These are phyloP conservation scores for Kuraishia capsulata DNA, from an alignment of 805 yeast genomes.

Conservation along the genomic window DNA sequence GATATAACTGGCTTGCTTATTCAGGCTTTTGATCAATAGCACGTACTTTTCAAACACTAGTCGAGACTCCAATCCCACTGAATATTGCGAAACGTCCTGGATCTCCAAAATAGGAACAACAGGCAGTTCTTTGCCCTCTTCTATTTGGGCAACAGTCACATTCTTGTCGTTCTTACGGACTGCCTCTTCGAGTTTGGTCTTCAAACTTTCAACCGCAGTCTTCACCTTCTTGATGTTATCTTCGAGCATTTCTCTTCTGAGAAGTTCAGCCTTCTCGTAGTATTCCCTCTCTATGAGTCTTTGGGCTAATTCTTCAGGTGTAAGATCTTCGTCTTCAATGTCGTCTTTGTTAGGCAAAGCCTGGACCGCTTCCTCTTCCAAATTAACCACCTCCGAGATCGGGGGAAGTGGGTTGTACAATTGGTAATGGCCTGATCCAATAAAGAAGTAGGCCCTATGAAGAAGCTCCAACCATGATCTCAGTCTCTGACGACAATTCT, in stretches of 20 bases:
- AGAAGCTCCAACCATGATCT: slow-evolving; percentile 49
- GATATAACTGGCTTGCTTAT: slow-evolving; percentile 40
- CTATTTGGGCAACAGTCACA: neutral
- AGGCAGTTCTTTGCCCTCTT: neutral
- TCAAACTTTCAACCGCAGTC: slow-evolving; percentile 4
- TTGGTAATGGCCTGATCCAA: slow-evolving; percentile 69
- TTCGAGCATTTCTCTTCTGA: slow-evolving; percentile 45
- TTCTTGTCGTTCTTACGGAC: neutral
- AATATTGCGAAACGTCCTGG: neutral
- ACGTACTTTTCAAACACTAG: slow-evolving; percentile 17
- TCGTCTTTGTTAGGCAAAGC: slow-evolving; percentile 6
- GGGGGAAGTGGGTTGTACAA: slow-evolving; percentile 26
- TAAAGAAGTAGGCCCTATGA: slow-evolving; percentile 71
- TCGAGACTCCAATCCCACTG: slow-evolving; percentile 9
- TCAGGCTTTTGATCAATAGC: slow-evolving; percentile 25
- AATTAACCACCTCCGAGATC: slow-evolving; percentile 18
- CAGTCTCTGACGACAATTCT: slow-evolving; percentile 11
- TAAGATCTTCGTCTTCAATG: slow-evolving; percentile 12
- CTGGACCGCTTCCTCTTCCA: slow-evolving; percentile 17
- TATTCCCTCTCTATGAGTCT: slow-evolving; percentile 38
- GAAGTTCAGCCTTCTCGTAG: slow-evolving; percentile 52
- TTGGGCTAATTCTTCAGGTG: slow-evolving; percentile 17
- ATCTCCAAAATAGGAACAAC: neutral
- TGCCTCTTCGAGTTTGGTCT: slow-evolving; percentile 4
- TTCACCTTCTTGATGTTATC: slow-evolving; percentile 29